Conservation (phyloP, 2,329 filamentous ascomycete species). For the Endocalyx cinctus region DNA sequence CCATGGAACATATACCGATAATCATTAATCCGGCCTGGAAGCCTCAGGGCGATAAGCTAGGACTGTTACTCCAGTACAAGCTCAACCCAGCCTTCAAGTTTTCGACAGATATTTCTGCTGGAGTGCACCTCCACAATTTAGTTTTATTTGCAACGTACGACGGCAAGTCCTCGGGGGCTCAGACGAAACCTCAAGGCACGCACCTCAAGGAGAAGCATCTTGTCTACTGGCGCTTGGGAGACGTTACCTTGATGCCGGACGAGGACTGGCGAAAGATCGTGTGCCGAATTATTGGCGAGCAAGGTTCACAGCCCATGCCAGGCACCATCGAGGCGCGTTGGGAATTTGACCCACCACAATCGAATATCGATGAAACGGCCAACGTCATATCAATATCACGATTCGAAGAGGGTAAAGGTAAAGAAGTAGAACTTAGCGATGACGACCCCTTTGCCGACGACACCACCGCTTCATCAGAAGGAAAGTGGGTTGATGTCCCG, state of each 20-base stretch:
- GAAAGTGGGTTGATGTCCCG: conserved; percentile 63
- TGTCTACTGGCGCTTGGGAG: conserved; percentile 76
- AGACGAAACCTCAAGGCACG: conserved; percentile 75
- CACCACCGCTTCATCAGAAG: conserved; percentile 24
- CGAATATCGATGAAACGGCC: conserved; percentile 36
- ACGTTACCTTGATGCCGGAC: conserved; percentile 62
- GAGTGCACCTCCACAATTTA: conserved; percentile 69
- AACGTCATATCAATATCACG: conserved; percentile 57
- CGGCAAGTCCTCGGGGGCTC: conserved; percentile 61
- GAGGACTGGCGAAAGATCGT: conserved; percentile 71
- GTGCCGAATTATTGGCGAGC: conserved; percentile 71
- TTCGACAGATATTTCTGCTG: conserved; percentile 31
- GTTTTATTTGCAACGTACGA: conserved; percentile 69
- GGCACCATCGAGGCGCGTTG: conserved; percentile 80
- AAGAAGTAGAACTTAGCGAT: conserved; percentile 38
- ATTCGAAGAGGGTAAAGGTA: conserved; percentile 49
- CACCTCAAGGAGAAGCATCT: conserved; percentile 72
- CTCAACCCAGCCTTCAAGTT: conserved; percentile 66
- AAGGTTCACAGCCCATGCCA: conserved; percentile 64
- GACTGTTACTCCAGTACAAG: conserved; percentile 77
- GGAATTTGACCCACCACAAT: conserved; percentile 50
- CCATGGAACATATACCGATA: conserved; percentile 62
- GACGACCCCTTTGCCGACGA: conserved; percentile 71
- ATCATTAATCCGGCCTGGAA: conserved; percentile 76
- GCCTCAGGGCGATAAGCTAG: conserved; percentile 77